phyloP scores from a whole-genome alignment of 139 green algal species.

The Protoeuglena noctilucae region DNA sequence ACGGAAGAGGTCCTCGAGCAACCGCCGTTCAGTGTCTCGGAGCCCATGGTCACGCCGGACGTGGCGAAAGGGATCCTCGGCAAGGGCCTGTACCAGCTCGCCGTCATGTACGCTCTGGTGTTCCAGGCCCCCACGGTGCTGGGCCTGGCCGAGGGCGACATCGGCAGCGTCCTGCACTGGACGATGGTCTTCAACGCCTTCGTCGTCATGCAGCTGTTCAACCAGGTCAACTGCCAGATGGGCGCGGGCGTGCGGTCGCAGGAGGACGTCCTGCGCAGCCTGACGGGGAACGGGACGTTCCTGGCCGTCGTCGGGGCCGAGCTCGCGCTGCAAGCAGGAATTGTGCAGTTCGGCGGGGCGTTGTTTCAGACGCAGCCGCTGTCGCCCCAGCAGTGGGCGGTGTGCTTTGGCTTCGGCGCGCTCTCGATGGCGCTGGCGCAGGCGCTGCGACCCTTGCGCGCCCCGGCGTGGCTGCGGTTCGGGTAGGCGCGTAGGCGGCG shows the following conservation, averaged over 20 bases:
- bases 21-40: slow-evolving; percentile 22
- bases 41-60: slow-evolving; percentile 1
- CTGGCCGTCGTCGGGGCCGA: slow-evolving; percentile 35
- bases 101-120: slow-evolving; percentile 41
- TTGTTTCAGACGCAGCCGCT: slow-evolving; percentile 55
- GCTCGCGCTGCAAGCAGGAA: slow-evolving; percentile 26
- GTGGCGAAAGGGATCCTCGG: slow-evolving; percentile 31
- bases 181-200: slow-evolving; percentile 80
- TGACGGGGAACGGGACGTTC: slow-evolving; percentile 48
- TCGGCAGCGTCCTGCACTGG: slow-evolving; percentile 18
- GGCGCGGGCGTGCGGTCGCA: slow-evolving; percentile 43
- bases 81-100: slow-evolving; percentile 58
- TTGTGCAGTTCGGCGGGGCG: slow-evolving; percentile 54
- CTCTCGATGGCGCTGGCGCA: slow-evolving; percentile 29
- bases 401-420: slow-evolving; percentile 46
- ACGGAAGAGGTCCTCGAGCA: slow-evolving; percentile 39
- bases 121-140: slow-evolving; percentile 21
- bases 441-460: slow-evolving; percentile 15
- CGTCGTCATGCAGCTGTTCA: slow-evolving; percentile 53
- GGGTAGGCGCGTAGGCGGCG: not conserved
- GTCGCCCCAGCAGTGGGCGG: slow-evolving; percentile 32
- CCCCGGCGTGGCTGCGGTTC: not conserved
- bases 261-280: slow-evolving; percentile 28
- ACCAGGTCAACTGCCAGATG: slow-evolving; percentile 67
- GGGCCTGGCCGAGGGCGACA: slow-evolving; percentile 11